Percentiles rank a stretch among this genome's conserved stretches.
phyloP scores from a whole-genome alignment of 1,284 basidiomycete species.

The Stygiomarasmius scandens region DNA sequence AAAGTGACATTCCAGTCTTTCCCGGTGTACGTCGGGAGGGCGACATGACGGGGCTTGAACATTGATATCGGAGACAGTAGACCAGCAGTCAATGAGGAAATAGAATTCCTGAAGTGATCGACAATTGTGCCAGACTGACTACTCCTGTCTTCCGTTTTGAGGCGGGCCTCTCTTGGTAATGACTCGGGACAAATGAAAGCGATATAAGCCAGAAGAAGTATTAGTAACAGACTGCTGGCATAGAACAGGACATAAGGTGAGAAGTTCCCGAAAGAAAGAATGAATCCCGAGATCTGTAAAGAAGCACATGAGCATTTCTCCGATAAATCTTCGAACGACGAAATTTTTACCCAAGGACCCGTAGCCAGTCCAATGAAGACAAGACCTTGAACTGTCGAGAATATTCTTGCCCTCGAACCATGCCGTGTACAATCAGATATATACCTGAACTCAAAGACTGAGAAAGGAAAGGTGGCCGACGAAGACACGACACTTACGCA shows the following conservation, averaged over 20 bases:
- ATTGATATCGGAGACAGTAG: slow-evolving; percentile 47
- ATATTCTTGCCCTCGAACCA: slow-evolving; percentile 52
- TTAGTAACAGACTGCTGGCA: slow-evolving; percentile 39
- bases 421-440: slow-evolving; percentile 52
- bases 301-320: no score
- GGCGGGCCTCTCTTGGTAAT: not conserved
- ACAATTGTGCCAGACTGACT: slow-evolving; percentile 24
- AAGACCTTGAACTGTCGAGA: slow-evolving; percentile 54
- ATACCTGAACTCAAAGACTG: slow-evolving; percentile 35
- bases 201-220: slow-evolving; percentile 39
- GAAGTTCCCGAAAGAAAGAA: slow-evolving; percentile 32
- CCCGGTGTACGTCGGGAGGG: slow-evolving; percentile 26
- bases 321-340: slow-evolving; percentile 3
- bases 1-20: slow-evolving; percentile 51
- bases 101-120: slow-evolving; percentile 21
- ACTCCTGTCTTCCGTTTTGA: not conserved
- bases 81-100: slow-evolving; percentile 34
- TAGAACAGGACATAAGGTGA: slow-evolving; percentile 42
- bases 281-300: slow-evolving; percentile 32
- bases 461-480: not conserved
- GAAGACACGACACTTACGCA: slow-evolving; percentile 35
- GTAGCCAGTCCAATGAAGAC: slow-evolving; percentile 49
- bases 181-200: slow-evolving; percentile 51
- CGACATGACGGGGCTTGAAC: slow-evolving; percentile 42
- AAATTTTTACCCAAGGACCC: slow-evolving; percentile 47